These are phyloP conservation scores for Kwoniella dendrophila DNA, from an alignment of 768 basidiomycete genomes.

Conservation along the genomic window DNA sequence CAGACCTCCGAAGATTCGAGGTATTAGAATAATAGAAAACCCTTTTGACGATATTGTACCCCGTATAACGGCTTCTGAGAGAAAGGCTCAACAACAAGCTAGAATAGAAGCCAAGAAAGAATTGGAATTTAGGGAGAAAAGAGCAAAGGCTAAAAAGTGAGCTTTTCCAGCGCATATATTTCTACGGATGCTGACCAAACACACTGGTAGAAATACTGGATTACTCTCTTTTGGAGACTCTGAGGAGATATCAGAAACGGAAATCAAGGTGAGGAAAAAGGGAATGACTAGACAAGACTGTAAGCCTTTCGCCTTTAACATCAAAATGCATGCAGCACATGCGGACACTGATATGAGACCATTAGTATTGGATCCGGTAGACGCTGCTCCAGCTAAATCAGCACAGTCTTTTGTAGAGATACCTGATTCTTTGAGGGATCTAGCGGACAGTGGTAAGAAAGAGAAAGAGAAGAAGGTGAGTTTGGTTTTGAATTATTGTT, in stretches of 20 bases:
- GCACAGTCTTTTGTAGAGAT: constrained; percentile 28
- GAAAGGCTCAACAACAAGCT: constrained; percentile 78
- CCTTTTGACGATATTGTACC: constrained; percentile 95
- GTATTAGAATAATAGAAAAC: constrained; percentile 82
- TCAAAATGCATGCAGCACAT: not conserved
- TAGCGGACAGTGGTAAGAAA: constrained; percentile 46
- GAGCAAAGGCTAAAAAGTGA: constrained; percentile 86
- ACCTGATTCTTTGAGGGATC: constrained; percentile 26
- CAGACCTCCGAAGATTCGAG: constrained; percentile 89
- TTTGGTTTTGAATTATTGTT: constrained; percentile 12
- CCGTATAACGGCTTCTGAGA: constrained; percentile 92
- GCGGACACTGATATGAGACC: constrained; percentile 12
- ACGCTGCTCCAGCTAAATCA: constrained; percentile 36
- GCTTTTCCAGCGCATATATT: constrained; percentile 37
- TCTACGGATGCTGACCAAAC: not conserved
- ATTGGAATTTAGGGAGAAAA: constrained; percentile 50
- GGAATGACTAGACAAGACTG: constrained; percentile 80
- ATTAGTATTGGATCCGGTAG: constrained; percentile 57
- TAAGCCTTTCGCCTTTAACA: too few species aligned
- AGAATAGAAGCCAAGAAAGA: constrained; percentile 46
- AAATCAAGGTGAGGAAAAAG: constrained; percentile 70
- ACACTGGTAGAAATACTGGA: constrained; percentile 72
- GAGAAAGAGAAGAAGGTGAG: constrained; percentile 38
- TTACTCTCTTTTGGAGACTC: constrained; percentile 82
- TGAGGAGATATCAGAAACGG: constrained; percentile 64